Evolutionary conservation across 192 early-diverging fungal species (phyloP).

Genomic region (Linnemannia hyalina): DNA sequence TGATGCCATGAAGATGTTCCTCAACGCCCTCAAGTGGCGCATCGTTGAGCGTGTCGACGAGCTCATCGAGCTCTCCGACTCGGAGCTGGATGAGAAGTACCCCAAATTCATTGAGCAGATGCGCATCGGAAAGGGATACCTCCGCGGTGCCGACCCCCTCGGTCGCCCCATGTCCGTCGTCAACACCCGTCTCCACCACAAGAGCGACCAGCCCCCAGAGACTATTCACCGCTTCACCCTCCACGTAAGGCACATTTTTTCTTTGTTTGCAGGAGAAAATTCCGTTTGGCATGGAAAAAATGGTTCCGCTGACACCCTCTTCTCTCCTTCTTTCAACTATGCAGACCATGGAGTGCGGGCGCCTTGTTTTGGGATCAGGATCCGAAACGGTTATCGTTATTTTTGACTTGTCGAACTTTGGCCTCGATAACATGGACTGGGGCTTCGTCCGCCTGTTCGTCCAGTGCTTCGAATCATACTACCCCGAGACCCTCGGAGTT

Average conservation of each 20-base stretch:
- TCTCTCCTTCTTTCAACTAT: neutral
- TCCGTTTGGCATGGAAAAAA: neutral
- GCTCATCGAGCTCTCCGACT: conserved; percentile 62
- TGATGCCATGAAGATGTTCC: conserved; percentile 83
- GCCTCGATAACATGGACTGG: conserved; percentile 77
- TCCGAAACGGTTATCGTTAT: conserved; percentile 79
- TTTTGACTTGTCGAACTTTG: conserved; percentile 85
- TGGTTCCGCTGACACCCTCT: neutral
- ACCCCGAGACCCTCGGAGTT: conserved; percentile 89
- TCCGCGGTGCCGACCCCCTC: conserved; percentile 65
- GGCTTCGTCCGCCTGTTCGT: conserved; percentile 79
- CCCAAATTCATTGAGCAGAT: conserved; percentile 61
- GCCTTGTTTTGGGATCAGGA: conserved; percentile 65
- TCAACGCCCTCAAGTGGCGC: conserved; percentile 83
- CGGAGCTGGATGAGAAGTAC: conserved; percentile 55
- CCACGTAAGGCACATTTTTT: conserved; percentile 57
- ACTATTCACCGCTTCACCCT: conserved; percentile 77
- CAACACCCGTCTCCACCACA: conserved; percentile 64
- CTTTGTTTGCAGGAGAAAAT: neutral
- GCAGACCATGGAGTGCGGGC: conserved; percentile 76
- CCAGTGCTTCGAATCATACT: conserved; percentile 88
- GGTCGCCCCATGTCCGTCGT: conserved; percentile 62
- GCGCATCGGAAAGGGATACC: conserved; percentile 57
- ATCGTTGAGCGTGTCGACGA: conserved; percentile 66
- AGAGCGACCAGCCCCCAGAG: conserved; percentile 72